Evolutionary conservation across 2,329 filamentous ascomycete species (phyloP).

Genomic region (Colletotrichum sp.): DNA sequence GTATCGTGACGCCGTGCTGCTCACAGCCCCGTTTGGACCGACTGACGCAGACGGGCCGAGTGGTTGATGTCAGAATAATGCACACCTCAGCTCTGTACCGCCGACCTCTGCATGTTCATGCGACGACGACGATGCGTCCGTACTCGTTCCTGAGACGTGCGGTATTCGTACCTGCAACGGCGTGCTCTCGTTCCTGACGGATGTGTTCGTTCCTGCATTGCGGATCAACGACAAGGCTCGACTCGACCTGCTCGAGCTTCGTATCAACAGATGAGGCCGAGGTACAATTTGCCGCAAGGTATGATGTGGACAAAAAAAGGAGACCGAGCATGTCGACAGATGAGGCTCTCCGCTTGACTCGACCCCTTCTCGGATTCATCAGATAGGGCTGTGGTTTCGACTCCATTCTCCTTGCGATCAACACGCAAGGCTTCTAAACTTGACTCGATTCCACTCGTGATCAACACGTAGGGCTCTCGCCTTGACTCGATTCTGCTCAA

Average conservation of each 20-base stretch:
- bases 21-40: conserved; percentile 8
- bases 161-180: neutral
- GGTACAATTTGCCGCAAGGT: neutral
- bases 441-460: neutral
- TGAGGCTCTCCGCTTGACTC: neutral
- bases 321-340: neutral
- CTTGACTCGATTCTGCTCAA: neutral
- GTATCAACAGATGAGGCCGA: neutral
- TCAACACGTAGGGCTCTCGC: neutral
- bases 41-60: conserved; percentile 5
- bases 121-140: neutral
- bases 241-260: neutral
- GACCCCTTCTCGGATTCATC: neutral
- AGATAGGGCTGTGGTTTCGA: neutral
- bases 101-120: neutral
- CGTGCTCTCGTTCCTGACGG: neutral
- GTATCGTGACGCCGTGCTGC: neutral
- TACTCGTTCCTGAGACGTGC: neutral
- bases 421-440: neutral
- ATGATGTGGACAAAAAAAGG: neutral
- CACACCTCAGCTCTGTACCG: neutral
- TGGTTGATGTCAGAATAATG: conserved; percentile 1
- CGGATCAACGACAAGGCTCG: neutral
- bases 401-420: neutral
- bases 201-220: neutral